phyloP scores from a whole-genome alignment of 1,284 basidiomycete genomes.

The Austroboletus novae-zelandiae region DNA sequence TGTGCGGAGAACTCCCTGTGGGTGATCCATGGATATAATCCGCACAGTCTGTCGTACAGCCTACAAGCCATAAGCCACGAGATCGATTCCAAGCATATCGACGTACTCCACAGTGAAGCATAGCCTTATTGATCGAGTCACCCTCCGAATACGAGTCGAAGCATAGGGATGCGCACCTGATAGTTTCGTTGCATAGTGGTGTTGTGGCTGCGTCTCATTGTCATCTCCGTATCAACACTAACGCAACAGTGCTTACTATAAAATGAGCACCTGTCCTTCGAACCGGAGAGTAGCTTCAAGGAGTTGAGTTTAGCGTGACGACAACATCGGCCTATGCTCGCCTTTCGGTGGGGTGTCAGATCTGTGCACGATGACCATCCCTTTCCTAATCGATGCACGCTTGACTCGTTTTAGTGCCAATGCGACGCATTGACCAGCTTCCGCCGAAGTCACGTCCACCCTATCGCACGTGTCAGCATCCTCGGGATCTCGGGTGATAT shows the following conservation, averaged over 20 bases:
- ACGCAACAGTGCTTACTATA: slow-evolving; percentile 55
- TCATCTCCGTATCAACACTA: slow-evolving; percentile 11
- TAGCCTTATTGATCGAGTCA: slow-evolving; percentile 47
- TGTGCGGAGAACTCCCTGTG: slow-evolving; percentile 83
- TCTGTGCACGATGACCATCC: slow-evolving; percentile 88
- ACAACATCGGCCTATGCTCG: slow-evolving; percentile 42
- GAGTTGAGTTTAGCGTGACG: slow-evolving; percentile 1
- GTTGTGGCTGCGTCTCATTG: slow-evolving; percentile 64
- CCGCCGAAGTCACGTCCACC: slow-evolving; percentile 79
- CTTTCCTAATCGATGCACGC: slow-evolving; percentile 84
- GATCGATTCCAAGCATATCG: neutral
- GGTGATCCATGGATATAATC: slow-evolving; percentile 86
- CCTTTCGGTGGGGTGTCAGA: slow-evolving; percentile 76
- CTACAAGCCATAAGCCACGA: slow-evolving; percentile 35
- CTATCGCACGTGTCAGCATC: slow-evolving; percentile 37
- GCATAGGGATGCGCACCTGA: slow-evolving; percentile 50
- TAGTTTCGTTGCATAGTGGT: slow-evolving; percentile 90
- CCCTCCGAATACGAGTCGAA: neutral
- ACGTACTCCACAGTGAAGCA: slow-evolving; percentile 81
- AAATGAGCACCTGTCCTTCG: slow-evolving; percentile 81
- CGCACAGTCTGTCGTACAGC: slow-evolving; percentile 88
- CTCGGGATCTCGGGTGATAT: neutral
- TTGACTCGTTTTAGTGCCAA: slow-evolving; percentile 91
- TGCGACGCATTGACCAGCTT: slow-evolving; percentile 94
- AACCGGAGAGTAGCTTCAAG: slow-evolving; percentile 68